Percentiles rank a stretch among this genome's conserved stretches.
These are phyloP conservation scores for Moesziomyces globuligerus DNA, from an alignment of 1,284 basidiomycete species.

Conservation along the genomic window DNA sequence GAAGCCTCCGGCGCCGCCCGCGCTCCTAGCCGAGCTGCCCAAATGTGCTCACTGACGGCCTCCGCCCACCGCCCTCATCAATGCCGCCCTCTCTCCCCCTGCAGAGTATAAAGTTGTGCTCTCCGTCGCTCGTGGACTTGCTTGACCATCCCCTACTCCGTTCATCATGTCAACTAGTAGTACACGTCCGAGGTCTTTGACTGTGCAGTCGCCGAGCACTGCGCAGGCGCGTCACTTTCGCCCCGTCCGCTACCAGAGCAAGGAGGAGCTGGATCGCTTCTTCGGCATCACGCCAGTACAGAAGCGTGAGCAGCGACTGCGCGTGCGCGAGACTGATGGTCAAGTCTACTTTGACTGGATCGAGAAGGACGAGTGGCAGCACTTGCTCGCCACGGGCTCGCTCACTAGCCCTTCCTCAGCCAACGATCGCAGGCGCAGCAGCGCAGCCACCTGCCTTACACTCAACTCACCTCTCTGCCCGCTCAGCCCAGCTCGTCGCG, in stretches of 20 bases:
- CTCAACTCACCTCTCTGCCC: constrained; percentile 13
- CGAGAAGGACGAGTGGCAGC: constrained; percentile 39
- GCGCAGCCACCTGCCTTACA: constrained; percentile 15
- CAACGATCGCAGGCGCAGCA: constrained; percentile 11
- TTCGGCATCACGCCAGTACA: constrained; percentile 45
- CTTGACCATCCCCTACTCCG: too few species aligned
- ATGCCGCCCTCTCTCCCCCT: too few species aligned
- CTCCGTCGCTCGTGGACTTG: too few species aligned
- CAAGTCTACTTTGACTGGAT: constrained; percentile 41
- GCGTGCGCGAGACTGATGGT: constrained; percentile 43
- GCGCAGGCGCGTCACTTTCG: constrained; percentile 29
- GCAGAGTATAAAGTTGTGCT: too few species aligned
- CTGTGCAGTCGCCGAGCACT: neutral
- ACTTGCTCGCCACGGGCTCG: constrained; percentile 15
- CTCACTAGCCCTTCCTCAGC: constrained; percentile 5
- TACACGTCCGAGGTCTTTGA: constrained; percentile 12
- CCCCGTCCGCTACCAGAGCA: constrained; percentile 42
- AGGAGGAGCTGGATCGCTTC: constrained; percentile 48
- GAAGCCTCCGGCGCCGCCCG: neutral
- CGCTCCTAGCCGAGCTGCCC: constrained; percentile 7
- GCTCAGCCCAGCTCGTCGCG: neutral
- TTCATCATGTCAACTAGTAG: constrained; percentile 15
- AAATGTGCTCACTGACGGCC: neutral
- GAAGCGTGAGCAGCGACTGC: constrained; percentile 36
- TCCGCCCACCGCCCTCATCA: neutral